Conservation (phyloP, 2,329 filamentous ascomycete species). For the Cytospora piceae region DNA sequence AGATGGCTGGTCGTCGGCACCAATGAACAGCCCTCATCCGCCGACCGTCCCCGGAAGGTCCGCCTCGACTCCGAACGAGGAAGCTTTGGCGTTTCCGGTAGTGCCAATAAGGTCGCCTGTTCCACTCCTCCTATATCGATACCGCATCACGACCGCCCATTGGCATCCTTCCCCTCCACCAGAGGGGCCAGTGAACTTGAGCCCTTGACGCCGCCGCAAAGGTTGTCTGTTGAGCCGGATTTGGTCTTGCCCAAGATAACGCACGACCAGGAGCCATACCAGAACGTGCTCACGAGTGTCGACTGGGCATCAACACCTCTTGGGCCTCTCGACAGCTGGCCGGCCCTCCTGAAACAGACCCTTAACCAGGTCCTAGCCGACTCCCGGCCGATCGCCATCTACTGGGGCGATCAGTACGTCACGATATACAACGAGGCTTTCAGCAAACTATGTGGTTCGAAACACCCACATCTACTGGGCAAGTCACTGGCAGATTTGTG, state of each 20-base stretch:
- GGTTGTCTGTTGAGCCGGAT: slow-evolving; percentile 35
- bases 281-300: slow-evolving; percentile 43
- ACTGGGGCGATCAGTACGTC: slow-evolving; percentile 58
- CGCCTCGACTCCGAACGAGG: slow-evolving; percentile 32
- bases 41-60: slow-evolving; percentile 32
- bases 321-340: slow-evolving; percentile 49
- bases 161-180: slow-evolving; percentile 3
- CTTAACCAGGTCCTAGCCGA: slow-evolving; percentile 47
- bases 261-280: slow-evolving; percentile 41
- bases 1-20: slow-evolving; percentile 42
- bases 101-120: slow-evolving; percentile 23
- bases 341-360: slow-evolving; percentile 46
- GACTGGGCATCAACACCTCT: slow-evolving; percentile 52
- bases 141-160: slow-evolving; percentile 30
- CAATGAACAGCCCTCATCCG: slow-evolving; percentile 37
- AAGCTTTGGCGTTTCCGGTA: slow-evolving; percentile 27
- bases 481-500: slow-evolving; percentile 62
- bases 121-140: slow-evolving; percentile 17
- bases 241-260: slow-evolving; percentile 40
- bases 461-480: slow-evolving; percentile 67
- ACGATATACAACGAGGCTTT: slow-evolving; percentile 73
- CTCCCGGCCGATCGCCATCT: slow-evolving; percentile 57
- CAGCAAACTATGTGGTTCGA: slow-evolving; percentile 63
- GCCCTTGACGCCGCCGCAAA: slow-evolving; percentile 28
- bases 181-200: slow-evolving; percentile 14